Conservation (phyloP, 768 basidiomycete species). For the Trametes cinnabarina region DNA sequence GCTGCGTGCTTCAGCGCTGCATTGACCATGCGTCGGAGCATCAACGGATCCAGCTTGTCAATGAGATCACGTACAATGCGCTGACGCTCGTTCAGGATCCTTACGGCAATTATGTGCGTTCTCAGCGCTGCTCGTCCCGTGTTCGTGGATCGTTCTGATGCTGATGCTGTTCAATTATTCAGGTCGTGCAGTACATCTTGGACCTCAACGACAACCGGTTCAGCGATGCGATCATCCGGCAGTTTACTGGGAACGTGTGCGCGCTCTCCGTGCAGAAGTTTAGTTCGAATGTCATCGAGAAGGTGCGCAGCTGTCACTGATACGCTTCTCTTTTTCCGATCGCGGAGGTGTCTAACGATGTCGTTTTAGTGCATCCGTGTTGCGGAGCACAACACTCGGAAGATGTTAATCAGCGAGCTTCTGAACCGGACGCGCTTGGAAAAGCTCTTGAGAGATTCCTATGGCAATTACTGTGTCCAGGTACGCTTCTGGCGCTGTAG, state of each 20-base stretch:
- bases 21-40: slow-evolving; percentile 97
- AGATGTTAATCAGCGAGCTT: slow-evolving; percentile 92
- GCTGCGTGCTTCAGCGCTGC: slow-evolving; percentile 96
- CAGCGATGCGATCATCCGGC: slow-evolving; percentile 95
- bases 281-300: slow-evolving; percentile 98
- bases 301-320: slow-evolving; percentile 44
- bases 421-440: slow-evolving; percentile 93
- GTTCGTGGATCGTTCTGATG: slow-evolving; percentile 9
- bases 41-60: slow-evolving; percentile 93
- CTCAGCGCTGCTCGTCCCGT: neutral
- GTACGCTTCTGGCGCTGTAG: slow-evolving; percentile 36
- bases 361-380: slow-evolving; percentile 71
- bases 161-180: slow-evolving; percentile 6
- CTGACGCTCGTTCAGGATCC: slow-evolving; percentile 98
- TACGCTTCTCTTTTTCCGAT: neutral
- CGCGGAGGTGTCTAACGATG: slow-evolving; percentile 2
- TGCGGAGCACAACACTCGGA: slow-evolving; percentile 91
- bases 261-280: slow-evolving; percentile 98
- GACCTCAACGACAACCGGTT: slow-evolving; percentile 98
- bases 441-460: slow-evolving; percentile 93
- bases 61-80: slow-evolving; percentile 98
- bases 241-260: slow-evolving; percentile 97
- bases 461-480: slow-evolving; percentile 94
- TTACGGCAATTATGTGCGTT: slow-evolving; percentile 82
- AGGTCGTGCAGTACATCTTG: slow-evolving; percentile 97